Base-by-base conservation (phyloP, 768 basidiomycete genomes). In the Trametes coccinea region DNA sequence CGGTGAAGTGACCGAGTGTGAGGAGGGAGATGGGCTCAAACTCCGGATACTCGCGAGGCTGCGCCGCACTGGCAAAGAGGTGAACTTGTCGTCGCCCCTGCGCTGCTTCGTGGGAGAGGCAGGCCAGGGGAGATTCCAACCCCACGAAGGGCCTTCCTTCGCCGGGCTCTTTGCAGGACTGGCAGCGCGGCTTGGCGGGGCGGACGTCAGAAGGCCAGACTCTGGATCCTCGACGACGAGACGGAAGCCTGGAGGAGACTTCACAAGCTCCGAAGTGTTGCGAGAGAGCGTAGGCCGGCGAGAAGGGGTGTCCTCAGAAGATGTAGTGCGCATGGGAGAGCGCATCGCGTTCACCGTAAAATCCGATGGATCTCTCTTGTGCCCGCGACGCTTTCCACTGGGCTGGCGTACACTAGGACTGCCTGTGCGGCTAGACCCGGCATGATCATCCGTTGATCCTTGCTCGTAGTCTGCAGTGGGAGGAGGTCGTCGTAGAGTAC, bases 211-310 rank as follows among this genome's bases (percentile, higher is more conserved):
- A n/a, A 17, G 50, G 34, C 61, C 70, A 46, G 59, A 61, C 65
- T 72, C 56, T 0, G 75, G 70, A 29, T 76, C 74, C 60, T 79
- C 79, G 16, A 72, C 66, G 55, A 80, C 67, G 47, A 81, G 79
- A 48, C 80, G 71, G 66, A 82, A 82, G 2, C 80, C 81, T 17
- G 73, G 71, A 2, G 75, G 74, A 7, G 75, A 71, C 45, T 13
- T 13, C 11, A 56, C 44, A 5, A 39, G 33, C 11, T 56, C 48
- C 1, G 62, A 63, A 10, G 45, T 17, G 22, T 50, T 56, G 33
- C 56, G 52, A 2, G 39, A 49, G 14, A 49, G 40, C 33, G 57
- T 59, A 14, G 57, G 47, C 2, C 56, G 47, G 13, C 72, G 63
- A 13, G 70, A 66, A 22, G 56, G 53, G 33, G 68, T 60, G 63